Conservation (phyloP, 163 green algal species). For the Chloroidium sp. region DNA sequence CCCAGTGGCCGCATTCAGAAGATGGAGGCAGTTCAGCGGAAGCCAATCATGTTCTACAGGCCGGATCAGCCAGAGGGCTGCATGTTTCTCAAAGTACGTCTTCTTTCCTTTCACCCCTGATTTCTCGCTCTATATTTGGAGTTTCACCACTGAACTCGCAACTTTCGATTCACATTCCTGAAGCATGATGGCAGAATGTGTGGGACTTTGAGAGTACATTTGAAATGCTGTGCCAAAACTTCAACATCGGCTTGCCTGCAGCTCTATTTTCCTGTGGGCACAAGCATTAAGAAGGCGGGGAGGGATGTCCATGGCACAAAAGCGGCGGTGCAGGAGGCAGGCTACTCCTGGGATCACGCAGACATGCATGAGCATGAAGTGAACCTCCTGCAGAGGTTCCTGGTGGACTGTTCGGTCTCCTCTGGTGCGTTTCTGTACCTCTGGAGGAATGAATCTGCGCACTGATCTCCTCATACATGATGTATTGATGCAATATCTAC, state of each 20-base stretch:
- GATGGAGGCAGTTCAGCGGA: slow-evolving; percentile 18
- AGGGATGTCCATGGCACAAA: slow-evolving; percentile 15
- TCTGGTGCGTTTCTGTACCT: slow-evolving; percentile 18
- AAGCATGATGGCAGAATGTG: background rate
- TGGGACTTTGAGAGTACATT: background rate
- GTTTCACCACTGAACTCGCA: background rate
- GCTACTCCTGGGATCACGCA: slow-evolving; percentile 17
- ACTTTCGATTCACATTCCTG: background rate
- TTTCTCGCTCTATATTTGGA: too few relatives aligned
- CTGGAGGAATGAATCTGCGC: too few relatives aligned
- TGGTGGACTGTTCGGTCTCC: slow-evolving; percentile 51
- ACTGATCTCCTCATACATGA: too few relatives aligned
- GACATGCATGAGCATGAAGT: slow-evolving; percentile 43
- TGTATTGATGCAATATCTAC: too few relatives aligned
- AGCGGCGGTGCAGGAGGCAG: slow-evolving; percentile 8
- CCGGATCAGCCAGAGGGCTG: slow-evolving; percentile 28
- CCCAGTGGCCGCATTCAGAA: slow-evolving; percentile 23
- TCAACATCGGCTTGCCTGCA: background rate
- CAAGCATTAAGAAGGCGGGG: slow-evolving; percentile 18
- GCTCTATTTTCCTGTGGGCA: slow-evolving; percentile 20
- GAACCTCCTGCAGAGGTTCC: slow-evolving; percentile 57
- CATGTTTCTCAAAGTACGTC: slow-evolving; percentile 37
- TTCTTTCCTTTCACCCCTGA: background rate
- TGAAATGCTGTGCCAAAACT: background rate
- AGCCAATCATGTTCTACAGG: slow-evolving; percentile 65